Percentiles rank a stretch among this genome's conserved stretches.
phyloP scores from a whole-genome alignment of 345 rosid genomes.

The Clarkia xantiana region DNA sequence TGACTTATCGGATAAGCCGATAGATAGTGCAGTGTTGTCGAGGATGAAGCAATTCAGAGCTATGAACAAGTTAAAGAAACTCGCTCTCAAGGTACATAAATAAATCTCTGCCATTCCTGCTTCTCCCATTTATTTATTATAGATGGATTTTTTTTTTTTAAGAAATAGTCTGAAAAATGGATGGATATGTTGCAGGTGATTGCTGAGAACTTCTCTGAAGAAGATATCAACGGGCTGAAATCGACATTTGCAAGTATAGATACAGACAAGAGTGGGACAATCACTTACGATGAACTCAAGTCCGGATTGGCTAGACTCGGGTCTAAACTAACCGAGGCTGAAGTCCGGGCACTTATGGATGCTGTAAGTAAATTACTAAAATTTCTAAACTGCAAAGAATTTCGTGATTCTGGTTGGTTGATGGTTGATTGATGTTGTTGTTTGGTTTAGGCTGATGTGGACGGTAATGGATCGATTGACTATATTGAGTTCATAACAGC shows the following conservation, averaged over 20 bases:
- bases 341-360: conserved; percentile 83
- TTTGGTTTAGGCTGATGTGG: conserved; percentile 52
- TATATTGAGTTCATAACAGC: conserved; percentile 79
- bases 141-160: background rate
- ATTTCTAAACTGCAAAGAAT: background rate
- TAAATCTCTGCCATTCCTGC: no score
- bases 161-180: background rate
- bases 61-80: conserved; percentile 91
- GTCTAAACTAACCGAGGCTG: conserved; percentile 61
- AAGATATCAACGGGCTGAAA: conserved; percentile 72
- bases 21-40: conserved; percentile 77
- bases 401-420: background rate
- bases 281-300: conserved; percentile 73
- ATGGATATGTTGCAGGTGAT: conserved; percentile 40
- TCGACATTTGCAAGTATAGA: conserved; percentile 66
- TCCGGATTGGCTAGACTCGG: conserved; percentile 64
- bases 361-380: conserved; percentile 36
- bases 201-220: conserved; percentile 63
- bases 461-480: conserved; percentile 75
- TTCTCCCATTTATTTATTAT: background rate
- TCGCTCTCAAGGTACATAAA: conserved; percentile 58
- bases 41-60: conserved; percentile 94
- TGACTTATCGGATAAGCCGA: conserved; percentile 74
- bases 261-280: conserved; percentile 70
- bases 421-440: no score